Evolutionary conservation across 495 filamentous ascomycete genomes (phyloP).

Genomic region (Articulospora tetracladia): DNA sequence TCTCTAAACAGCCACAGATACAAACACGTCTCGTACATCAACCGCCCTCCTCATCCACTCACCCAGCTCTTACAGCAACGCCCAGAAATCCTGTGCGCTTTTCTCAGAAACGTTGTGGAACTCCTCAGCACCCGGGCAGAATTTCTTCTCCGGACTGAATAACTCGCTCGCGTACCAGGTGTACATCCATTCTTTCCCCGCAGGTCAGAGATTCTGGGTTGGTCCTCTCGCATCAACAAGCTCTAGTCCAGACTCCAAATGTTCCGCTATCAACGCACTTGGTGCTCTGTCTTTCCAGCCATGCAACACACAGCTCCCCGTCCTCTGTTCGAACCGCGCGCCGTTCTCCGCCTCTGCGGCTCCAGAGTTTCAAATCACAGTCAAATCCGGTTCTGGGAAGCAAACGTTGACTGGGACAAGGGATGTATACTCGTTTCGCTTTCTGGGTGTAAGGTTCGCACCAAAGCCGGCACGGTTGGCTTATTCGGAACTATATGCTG

Average conservation of each 20-base stretch:
- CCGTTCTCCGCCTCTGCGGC: background rate
- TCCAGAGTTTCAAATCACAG: background rate
- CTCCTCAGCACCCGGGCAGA: conserved; percentile 22
- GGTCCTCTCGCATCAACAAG: background rate
- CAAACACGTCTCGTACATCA: background rate
- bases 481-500: conserved; percentile 11
- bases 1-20: background rate
- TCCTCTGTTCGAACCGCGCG: background rate
- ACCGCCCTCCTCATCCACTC: background rate
- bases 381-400: background rate
- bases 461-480: conserved; percentile 29
- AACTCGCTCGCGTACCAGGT: conserved; percentile 30
- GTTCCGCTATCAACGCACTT: background rate
- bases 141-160: conserved; percentile 29
- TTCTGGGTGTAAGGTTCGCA: conserved; percentile 36
- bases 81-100: conserved; percentile 21
- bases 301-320: background rate
- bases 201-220: conserved; percentile 11
- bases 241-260: too few relatives aligned
- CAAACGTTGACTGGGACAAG: conserved; percentile 33
- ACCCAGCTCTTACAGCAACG: background rate
- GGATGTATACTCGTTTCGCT: conserved; percentile 35
- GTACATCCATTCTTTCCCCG: conserved; percentile 18
- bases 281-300: background rate
- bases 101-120: conserved; percentile 29